Evolutionary conservation across 2,329 filamentous ascomycete genomes (phyloP).

Genomic region (Fusarium gaditjirri): DNA sequence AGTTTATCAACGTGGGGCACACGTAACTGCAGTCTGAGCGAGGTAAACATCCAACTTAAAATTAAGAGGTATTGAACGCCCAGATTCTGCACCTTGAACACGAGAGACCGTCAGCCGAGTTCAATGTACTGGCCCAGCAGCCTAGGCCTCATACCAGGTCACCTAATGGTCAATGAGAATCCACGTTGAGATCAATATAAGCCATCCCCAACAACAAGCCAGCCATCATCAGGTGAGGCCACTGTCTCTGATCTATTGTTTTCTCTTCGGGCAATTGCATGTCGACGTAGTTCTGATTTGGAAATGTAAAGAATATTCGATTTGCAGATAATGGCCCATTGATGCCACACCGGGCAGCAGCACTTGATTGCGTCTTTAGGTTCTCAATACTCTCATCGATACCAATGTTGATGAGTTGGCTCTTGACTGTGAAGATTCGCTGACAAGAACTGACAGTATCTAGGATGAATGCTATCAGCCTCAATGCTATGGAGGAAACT

Average conservation of each 20-base stretch:
- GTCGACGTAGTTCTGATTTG: neutral
- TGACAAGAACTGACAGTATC: too few relatives aligned
- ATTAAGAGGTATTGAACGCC: slow-evolving; percentile 14
- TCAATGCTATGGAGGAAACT: neutral
- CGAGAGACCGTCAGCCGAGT: slow-evolving; percentile 32
- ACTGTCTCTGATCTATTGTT: slow-evolving; percentile 22
- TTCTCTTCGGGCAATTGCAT: neutral
- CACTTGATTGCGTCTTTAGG: neutral
- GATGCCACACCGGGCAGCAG: neutral
- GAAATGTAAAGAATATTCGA: neutral
- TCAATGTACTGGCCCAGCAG: slow-evolving; percentile 13
- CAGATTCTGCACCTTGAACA: slow-evolving; percentile 31
- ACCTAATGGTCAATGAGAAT: neutral
- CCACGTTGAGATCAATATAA: slow-evolving; percentile 7
- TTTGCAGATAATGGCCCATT: neutral
- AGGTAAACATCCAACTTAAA: neutral
- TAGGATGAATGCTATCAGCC: neutral
- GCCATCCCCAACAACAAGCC: slow-evolving; percentile 10
- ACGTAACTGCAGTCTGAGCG: slow-evolving; percentile 22
- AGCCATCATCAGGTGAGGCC: slow-evolving; percentile 17
- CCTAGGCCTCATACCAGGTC: slow-evolving; percentile 5
- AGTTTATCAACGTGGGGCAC: slow-evolving; percentile 40
- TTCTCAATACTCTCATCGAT: neutral
- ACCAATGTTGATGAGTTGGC: neutral
- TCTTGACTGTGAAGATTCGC: neutral